Evolutionary conservation across 1,284 basidiomycete genomes (phyloP), one percentile per base, ranked within the genome.

Genomic region (Boletus semigastroideus): DNA sequence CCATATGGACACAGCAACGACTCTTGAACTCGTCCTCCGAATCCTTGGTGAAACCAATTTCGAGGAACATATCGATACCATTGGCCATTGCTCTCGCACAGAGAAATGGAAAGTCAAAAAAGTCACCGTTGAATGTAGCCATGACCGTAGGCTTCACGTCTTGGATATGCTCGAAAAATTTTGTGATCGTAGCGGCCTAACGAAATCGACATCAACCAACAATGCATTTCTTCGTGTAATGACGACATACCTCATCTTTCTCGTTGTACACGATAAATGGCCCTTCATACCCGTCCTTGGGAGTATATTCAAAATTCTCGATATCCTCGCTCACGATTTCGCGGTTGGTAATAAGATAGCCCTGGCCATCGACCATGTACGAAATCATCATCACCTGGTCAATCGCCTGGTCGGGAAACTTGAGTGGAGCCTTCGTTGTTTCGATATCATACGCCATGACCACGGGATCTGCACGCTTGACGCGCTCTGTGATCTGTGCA

Each of bases 371-470:
- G 33, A 97, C 77, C 93, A 97, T 97, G 73, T 96, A 97, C 40
- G 97, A 99, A 60, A 99, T 99, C 97, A 99, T 99, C 96, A 99
- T 99, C 63, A 99, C 93, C 68, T 97, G 94, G 75, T 99, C 97
- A 19, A 91, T 87, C 12, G 88, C 85, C 60, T 94, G 90, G 74
- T 99, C 97, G 1, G 97, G 97, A 68, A 99, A 99, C 72, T 99
- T 99, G 67, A 99, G 86, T 13, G 97, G 97, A 43, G 94, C 91
- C 73, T 99, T 99, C 1, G 95, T 95, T 27, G 94, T 97, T 74
- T 99, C 97, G 65, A 99, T 99, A 84, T 99, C 97, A 72, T 84
- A 99, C 0, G 97, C 97, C 91, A 99, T 92, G 52, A 99, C 94
- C 45, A 99, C 94, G 0, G 97, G 97, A 66, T 99, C 97, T 31